A percentile compares a stretch with the other conserved stretches of the same genome.
Conservation (phyloP, 1,284 basidiomycete species). For the Marasmius sp. region DNA sequence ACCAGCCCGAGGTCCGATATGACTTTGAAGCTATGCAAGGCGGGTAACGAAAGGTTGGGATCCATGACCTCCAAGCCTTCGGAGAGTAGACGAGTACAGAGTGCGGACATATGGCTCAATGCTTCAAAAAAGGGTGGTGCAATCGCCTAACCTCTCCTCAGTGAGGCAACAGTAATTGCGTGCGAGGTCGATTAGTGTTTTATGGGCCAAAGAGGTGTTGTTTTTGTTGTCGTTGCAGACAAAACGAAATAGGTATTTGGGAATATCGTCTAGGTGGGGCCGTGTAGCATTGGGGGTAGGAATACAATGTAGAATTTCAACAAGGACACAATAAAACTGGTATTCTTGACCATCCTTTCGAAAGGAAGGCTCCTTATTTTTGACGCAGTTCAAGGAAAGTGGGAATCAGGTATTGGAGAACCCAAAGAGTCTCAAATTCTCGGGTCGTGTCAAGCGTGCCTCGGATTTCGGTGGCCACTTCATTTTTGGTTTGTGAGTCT, state of each 20-base stretch:
- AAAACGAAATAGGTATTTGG: slow-evolving; percentile 78
- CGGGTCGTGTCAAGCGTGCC: slow-evolving; percentile 85
- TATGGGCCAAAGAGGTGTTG: slow-evolving; percentile 89
- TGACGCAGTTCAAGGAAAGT: slow-evolving; percentile 79
- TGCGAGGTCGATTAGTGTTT: slow-evolving; percentile 85
- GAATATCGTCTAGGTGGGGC: slow-evolving; percentile 69
- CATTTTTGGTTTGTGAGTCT: slow-evolving; percentile 74
- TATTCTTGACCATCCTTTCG: slow-evolving; percentile 82
- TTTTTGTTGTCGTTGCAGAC: slow-evolving; percentile 96
- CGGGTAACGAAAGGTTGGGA: slow-evolving; percentile 59
- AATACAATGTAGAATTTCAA: slow-evolving; percentile 89
- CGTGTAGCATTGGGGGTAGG: slow-evolving; percentile 82
- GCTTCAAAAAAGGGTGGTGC: slow-evolving; percentile 81
- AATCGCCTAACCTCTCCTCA: slow-evolving; percentile 80
- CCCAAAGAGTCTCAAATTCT: slow-evolving; percentile 78
- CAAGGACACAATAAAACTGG: slow-evolving; percentile 80
- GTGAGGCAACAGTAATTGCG: slow-evolving; percentile 71
- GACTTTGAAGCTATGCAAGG: slow-evolving; percentile 90
- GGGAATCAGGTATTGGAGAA: slow-evolving; percentile 74
- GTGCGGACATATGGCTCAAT: slow-evolving; percentile 73
- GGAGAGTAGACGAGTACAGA: slow-evolving; percentile 79
- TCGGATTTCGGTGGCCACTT: slow-evolving; percentile 77
- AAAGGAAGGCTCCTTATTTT: slow-evolving; percentile 75
- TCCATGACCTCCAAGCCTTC: slow-evolving; percentile 60
- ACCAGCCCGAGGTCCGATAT: slow-evolving; percentile 94